phyloP scores from a whole-genome alignment of 202 grass and related monocot species.

The Carex arenaria region DNA sequence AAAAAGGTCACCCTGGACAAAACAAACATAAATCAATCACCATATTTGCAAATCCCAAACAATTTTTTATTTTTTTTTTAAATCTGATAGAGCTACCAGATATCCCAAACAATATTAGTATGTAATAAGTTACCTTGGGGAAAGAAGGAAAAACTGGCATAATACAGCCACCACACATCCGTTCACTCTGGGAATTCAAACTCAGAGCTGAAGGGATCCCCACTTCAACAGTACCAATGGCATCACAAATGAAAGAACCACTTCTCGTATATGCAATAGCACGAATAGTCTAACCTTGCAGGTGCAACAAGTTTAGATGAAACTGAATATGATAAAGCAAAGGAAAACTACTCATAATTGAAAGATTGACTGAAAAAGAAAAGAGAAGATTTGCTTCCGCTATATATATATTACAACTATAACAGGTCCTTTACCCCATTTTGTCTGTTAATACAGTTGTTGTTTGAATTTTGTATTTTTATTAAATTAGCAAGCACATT shows the following conservation, averaged over 20 bases:
- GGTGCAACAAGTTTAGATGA: slow-evolving; percentile 11
- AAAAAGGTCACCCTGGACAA: slow-evolving; percentile 82
- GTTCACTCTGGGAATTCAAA: slow-evolving; percentile 71
- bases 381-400: background rate
- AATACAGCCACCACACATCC: slow-evolving; percentile 79
- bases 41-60: slow-evolving; percentile 3
- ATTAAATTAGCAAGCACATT: background rate
- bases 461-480: background rate
- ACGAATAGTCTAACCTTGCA: slow-evolving; percentile 68
- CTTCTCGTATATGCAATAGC: slow-evolving; percentile 60
- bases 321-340: slow-evolving; percentile 14
- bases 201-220: slow-evolving; percentile 66
- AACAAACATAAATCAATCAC: slow-evolving; percentile 25
- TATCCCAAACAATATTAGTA: background rate
- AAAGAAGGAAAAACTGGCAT: slow-evolving; percentile 86
- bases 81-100: too few relatives aligned
- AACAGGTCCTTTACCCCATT: background rate
- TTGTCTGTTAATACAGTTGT: background rate
- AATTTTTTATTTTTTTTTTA: background rate
- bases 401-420: background rate
- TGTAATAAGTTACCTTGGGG: slow-evolving; percentile 42
- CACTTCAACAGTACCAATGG: slow-evolving; percentile 82
- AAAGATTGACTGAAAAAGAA: background rate
- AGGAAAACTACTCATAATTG: background rate
- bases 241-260: slow-evolving; percentile 77